Conservation (phyloP, 176 grass and related monocot genomes). For the Lolium perenne region DNA sequence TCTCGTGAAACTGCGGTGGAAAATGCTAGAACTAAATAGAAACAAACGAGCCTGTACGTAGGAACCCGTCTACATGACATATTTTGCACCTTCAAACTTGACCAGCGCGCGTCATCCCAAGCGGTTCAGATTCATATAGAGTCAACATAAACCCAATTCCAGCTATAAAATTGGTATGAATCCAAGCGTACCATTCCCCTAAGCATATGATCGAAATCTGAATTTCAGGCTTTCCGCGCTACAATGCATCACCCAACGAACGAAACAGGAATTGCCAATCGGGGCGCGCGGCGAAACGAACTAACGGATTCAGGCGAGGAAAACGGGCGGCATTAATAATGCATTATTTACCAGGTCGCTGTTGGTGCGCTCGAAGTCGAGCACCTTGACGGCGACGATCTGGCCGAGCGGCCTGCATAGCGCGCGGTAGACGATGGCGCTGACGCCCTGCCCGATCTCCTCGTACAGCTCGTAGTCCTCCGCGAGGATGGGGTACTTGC, state of each 20-base stretch:
- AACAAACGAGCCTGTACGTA: not conserved
- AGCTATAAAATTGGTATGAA: not conserved
- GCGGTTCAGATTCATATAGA: not conserved
- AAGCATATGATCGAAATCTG: not conserved
- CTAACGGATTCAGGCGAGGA: not conserved
- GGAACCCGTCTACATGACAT: constrained; percentile 3
- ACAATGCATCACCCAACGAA: not conserved
- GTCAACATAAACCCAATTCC: not conserved
- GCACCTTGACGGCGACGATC: constrained; percentile 88
- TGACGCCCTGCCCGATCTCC: constrained; percentile 85
- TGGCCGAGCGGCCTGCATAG: constrained; percentile 67
- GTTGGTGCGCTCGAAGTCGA: constrained; percentile 91
- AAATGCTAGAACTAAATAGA: not conserved
- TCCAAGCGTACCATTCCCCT: not conserved
- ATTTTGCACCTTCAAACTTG: not conserved
- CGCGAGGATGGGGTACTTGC: constrained; percentile 76
- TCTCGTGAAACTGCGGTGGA: not conserved
- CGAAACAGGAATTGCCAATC: not conserved
- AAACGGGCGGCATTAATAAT: no score
- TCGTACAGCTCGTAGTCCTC: constrained; percentile 94
- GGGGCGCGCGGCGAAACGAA: not conserved
- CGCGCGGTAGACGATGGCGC: constrained; percentile 83
- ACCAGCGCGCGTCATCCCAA: not conserved
- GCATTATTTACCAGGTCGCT: constrained; percentile 74
- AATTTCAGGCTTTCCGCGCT: not conserved